phyloP scores from a whole-genome alignment of 495 filamentous ascomycete species.

The Aspergillus sparsus region DNA sequence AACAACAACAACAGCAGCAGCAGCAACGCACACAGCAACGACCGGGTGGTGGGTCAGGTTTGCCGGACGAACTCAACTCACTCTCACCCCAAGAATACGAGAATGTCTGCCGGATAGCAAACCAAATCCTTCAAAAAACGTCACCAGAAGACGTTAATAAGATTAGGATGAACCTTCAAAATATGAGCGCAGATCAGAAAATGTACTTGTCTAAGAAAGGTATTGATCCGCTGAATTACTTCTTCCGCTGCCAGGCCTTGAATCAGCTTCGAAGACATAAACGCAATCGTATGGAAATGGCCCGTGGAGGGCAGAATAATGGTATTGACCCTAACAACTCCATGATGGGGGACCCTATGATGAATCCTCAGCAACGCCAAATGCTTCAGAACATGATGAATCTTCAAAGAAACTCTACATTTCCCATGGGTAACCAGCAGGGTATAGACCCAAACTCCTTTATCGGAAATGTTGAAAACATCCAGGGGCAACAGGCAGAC shows the following conservation, averaged over 20 bases:
- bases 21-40: conserved; percentile 47
- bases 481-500: conserved; percentile 63
- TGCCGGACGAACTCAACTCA: conserved; percentile 40
- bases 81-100: conserved; percentile 46
- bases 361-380: conserved; percentile 45
- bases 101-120: conserved; percentile 45
- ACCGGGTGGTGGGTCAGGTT: conserved; percentile 27
- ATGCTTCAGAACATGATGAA: conserved; percentile 49
- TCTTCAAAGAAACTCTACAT: conserved; percentile 42
- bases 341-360: conserved; percentile 43
- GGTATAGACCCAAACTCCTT: conserved; percentile 49
- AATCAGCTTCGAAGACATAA: conserved; percentile 40
- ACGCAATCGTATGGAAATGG: conserved; percentile 37
- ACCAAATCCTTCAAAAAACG: conserved; percentile 42
- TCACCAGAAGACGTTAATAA: conserved; percentile 46
- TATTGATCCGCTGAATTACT: conserved; percentile 51
- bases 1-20: conserved; percentile 32
- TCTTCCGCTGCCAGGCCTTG: conserved; percentile 53
- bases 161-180: conserved; percentile 44
- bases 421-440: conserved; percentile 40
- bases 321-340: conserved; percentile 35
- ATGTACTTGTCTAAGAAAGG: conserved; percentile 40
- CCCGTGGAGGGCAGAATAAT: conserved; percentile 29
- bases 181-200: conserved; percentile 49
- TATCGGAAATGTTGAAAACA: conserved; percentile 54